Conservation (phyloP, 2,329 filamentous ascomycete species). For the Venturia aucupariae region DNA sequence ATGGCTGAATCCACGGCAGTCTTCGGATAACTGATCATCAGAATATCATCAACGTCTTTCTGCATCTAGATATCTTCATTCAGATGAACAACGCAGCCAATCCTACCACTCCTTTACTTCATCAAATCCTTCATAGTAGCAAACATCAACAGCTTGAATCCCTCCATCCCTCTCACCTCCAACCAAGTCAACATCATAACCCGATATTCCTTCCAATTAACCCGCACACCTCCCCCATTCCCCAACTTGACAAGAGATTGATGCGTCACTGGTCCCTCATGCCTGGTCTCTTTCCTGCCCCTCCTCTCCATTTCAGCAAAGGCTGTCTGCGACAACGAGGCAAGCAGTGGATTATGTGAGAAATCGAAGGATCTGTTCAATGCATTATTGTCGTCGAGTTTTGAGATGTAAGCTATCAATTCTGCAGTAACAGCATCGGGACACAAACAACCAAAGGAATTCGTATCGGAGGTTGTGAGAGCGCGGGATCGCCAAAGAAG, state of each 20-base stretch:
- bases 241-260: constrained; percentile 54
- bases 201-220: constrained; percentile 68
- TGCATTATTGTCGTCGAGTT: constrained; percentile 29
- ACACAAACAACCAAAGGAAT: constrained; percentile 46
- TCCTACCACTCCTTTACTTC: no score
- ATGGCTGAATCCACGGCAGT: no score
- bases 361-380: constrained; percentile 38
- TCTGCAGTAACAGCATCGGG: constrained; percentile 34
- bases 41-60: no score
- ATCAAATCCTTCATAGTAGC: constrained; percentile 71
- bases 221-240: constrained; percentile 53
- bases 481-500: constrained; percentile 69
- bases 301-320: constrained; percentile 38
- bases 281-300: constrained; percentile 22
- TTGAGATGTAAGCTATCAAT: constrained; percentile 33
- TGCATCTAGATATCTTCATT: no score
- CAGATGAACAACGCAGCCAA: no score
- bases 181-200: constrained; percentile 62
- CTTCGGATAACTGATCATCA: no score
- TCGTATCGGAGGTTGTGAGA: constrained; percentile 56
- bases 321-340: constrained; percentile 37
- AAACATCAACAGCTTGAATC: constrained; percentile 64
- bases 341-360: constrained; percentile 37
- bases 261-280: constrained; percentile 55
- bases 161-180: constrained; percentile 52